These are phyloP conservation scores for Aspergillus vadensis DNA, from an alignment of 2,329 filamentous ascomycete genomes.

Conservation along the genomic window DNA sequence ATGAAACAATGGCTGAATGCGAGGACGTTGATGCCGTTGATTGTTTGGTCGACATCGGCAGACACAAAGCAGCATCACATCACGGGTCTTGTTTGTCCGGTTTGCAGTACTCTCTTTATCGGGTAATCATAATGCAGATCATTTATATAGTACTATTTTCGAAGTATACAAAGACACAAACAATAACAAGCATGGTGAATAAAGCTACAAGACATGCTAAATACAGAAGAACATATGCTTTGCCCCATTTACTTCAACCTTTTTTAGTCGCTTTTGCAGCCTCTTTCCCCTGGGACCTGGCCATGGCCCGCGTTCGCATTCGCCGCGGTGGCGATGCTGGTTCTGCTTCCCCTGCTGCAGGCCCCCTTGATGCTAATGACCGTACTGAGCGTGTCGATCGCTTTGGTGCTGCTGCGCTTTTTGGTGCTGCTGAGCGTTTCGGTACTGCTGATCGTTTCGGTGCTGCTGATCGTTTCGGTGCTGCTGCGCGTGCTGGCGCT, in stretches of 20 bases:
- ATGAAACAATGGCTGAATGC: not conserved
- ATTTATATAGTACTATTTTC: too few relatives aligned
- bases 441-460: too few relatives aligned
- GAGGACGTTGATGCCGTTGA: not conserved
- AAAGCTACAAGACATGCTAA: not conserved
- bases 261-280: not conserved
- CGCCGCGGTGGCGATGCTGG: slow-evolving; percentile 8
- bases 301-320: not conserved
- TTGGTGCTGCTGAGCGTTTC: too few relatives aligned
- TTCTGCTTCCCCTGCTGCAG: not conserved
- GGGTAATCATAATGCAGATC: not conserved
- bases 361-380: too few relatives aligned
- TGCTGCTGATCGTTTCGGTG: too few relatives aligned
- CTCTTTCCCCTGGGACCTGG: not conserved
- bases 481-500: not conserved
- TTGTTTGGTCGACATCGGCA: not conserved
- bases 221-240: not conserved
- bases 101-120: not conserved
- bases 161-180: not conserved
- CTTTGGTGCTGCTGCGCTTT: too few relatives aligned
- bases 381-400: too few relatives aligned
- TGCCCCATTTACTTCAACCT: not conserved
- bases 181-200: not conserved
- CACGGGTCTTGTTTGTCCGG: not conserved
- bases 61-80: not conserved